Conservation (phyloP, 2,329 filamentous ascomycete species). For the Zasmidium cellare region DNA sequence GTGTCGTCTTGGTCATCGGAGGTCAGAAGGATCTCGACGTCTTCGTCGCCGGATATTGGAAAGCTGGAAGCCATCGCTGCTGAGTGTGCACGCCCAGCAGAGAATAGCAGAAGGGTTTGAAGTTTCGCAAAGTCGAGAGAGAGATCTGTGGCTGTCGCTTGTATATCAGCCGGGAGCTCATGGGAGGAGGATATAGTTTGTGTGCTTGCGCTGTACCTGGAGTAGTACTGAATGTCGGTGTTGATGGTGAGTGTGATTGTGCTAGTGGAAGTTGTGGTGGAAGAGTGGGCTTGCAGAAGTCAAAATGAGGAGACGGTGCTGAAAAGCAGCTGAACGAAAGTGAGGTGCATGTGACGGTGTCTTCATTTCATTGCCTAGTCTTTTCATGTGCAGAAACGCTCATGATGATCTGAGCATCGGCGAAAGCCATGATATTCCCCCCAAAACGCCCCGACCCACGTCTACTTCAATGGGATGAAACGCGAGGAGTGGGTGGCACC, state of each 20-base stretch:
- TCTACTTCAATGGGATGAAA: constrained; percentile 99
- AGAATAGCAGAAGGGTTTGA: no score
- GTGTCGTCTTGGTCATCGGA: background rate
- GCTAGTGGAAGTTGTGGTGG: no score
- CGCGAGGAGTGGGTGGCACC: constrained; percentile 99
- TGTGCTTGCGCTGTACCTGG: no score
- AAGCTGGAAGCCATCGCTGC: background rate
- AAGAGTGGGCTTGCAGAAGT: no score
- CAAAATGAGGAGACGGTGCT: no score
- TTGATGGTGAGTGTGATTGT: no score
- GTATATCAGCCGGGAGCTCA: no score
- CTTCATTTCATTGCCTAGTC: background rate
- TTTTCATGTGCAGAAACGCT: background rate
- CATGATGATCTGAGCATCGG: background rate
- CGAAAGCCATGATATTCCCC: background rate
- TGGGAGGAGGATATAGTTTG: no score
- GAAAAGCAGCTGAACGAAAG: background rate
- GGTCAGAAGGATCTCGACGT: constrained; percentile 10
- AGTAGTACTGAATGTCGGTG: no score
- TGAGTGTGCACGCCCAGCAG: background rate
- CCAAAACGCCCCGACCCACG: background rate
- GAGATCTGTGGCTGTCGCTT: no score
- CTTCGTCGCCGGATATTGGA: constrained; percentile 8
- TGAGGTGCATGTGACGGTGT: background rate
- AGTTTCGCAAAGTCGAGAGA: no score